Evolutionary conservation across 1,139 yeast species (phyloP).

Genomic region (Kurtzmaniella natalensis): DNA sequence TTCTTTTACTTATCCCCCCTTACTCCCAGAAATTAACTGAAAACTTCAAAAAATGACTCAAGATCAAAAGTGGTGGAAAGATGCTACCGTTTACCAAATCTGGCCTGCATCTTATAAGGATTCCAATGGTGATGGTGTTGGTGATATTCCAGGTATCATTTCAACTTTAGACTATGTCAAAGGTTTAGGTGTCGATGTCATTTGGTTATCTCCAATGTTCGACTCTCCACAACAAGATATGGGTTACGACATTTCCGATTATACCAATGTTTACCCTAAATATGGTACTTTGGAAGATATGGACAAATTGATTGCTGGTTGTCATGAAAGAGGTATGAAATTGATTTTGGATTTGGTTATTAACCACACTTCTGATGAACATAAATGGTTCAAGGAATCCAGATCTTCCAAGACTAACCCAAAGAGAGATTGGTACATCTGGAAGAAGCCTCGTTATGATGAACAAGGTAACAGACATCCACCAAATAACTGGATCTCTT

Average conservation of each 20-base stretch:
- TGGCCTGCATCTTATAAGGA: constrained; percentile 59
- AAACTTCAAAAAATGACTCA: constrained; percentile 10
- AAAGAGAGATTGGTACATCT: constrained; percentile 60
- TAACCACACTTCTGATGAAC: constrained; percentile 55
- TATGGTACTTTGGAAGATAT: constrained; percentile 53
- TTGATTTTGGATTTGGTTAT: constrained; percentile 53
- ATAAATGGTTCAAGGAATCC: constrained; percentile 56
- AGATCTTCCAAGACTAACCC: constrained; percentile 46
- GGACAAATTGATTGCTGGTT: constrained; percentile 43
- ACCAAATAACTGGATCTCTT: constrained; percentile 54
- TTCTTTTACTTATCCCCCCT: too few relatives aligned
- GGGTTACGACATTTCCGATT: constrained; percentile 60
- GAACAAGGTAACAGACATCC: constrained; percentile 45
- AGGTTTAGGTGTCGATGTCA: constrained; percentile 46
- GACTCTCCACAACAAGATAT: constrained; percentile 59
- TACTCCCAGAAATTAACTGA: too few relatives aligned
- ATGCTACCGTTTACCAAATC: constrained; percentile 51
- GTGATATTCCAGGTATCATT: constrained; percentile 53
- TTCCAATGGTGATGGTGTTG: constrained; percentile 54
- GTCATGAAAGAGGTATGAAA: constrained; percentile 48
- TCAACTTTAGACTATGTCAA: constrained; percentile 50
- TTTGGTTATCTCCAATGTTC: constrained; percentile 58
- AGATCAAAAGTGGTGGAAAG: constrained; percentile 50
- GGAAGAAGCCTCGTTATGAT: constrained; percentile 48
- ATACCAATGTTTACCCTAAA: constrained; percentile 44